A percentile compares a stretch with the other conserved stretches of the same genome.
Evolutionary conservation across 768 basidiomycete species (phyloP).

Genomic region (Favolaschia claudopus): DNA sequence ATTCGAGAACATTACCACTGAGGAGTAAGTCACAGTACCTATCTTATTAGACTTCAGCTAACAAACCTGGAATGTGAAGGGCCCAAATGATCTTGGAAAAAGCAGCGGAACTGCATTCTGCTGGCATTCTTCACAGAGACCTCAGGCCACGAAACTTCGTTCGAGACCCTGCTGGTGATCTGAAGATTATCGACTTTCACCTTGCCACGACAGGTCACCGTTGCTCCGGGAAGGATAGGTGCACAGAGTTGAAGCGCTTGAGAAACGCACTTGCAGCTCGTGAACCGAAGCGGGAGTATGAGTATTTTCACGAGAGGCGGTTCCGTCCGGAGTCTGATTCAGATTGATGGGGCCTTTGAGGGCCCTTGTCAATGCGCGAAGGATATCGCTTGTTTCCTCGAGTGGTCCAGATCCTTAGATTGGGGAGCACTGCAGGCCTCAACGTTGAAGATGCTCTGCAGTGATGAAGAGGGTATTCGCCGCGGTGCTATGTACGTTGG

Average conservation of each 20-base stretch:
- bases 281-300: too few species aligned
- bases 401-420: too few species aligned
- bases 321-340: too few species aligned
- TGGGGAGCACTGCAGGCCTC: too few species aligned
- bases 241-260: slow-evolving; percentile 10
- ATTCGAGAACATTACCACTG: neutral
- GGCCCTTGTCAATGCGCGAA: too few species aligned
- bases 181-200: slow-evolving; percentile 23
- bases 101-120: slow-evolving; percentile 10
- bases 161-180: slow-evolving; percentile 1
- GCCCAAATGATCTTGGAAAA: slow-evolving; percentile 8
- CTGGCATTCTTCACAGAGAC: slow-evolving; percentile 13
- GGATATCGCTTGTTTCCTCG: too few species aligned
- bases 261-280: neutral
- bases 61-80: neutral
- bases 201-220: slow-evolving; percentile 3
- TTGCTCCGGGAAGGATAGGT: slow-evolving; percentile 10
- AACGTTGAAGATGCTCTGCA: too few species aligned
- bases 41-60: neutral
- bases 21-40: slow-evolving; percentile 5
- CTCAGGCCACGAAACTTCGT: slow-evolving; percentile 14
- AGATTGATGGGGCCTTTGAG: too few species aligned
- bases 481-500: too few species aligned
- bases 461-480: too few species aligned
- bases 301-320: too few species aligned